phyloP scores from a whole-genome alignment of 2,329 filamentous ascomycete genomes.

The Hirsutella rhossiliensis region DNA sequence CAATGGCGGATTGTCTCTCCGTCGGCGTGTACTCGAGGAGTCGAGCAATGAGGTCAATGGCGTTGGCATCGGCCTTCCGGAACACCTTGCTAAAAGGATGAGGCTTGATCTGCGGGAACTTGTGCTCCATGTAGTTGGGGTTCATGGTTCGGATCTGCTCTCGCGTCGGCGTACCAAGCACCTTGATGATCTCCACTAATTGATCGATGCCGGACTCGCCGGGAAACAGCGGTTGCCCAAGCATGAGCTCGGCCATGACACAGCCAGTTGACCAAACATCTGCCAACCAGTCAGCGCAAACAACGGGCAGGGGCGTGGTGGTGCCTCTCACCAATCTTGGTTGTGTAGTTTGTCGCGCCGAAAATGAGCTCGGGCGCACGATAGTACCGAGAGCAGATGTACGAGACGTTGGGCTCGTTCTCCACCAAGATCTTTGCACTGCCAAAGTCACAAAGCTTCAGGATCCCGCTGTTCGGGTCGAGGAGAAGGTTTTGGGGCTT shows the following conservation, averaged over 20 bases:
- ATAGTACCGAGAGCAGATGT: constrained; percentile 99
- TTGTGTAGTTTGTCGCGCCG: constrained; percentile 97
- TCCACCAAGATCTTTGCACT: constrained; percentile 98
- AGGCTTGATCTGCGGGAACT: constrained; percentile 99
- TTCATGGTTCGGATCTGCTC: constrained; percentile 99
- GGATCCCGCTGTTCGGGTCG: constrained; percentile 78
- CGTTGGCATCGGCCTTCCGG: constrained; percentile 84
- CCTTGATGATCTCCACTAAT: constrained; percentile 98
- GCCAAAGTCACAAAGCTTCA: constrained; percentile 98
- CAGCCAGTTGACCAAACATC: constrained; percentile 99
- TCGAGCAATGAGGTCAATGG: constrained; percentile 88
- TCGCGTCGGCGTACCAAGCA: constrained; percentile 87
- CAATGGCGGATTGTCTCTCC: constrained; percentile 81
- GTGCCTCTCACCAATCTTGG: constrained; percentile 82
- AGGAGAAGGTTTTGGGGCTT: constrained; percentile 96
- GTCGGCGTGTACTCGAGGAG: constrained; percentile 96
- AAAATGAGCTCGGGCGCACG: constrained; percentile 96
- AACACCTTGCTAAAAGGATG: constrained; percentile 99
- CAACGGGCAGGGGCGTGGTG: neutral
- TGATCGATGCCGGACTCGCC: constrained; percentile 98
- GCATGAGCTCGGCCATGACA: constrained; percentile 98
- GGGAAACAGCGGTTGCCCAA: constrained; percentile 93
- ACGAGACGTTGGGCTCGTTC: constrained; percentile 98
- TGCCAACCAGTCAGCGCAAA: constrained; percentile 29
- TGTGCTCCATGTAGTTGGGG: constrained; percentile 99